Evolutionary conservation across 805 yeast genomes (phyloP), one percentile per base, ranked within the genome.

Genomic region (Huiozyma sinensis): DNA sequence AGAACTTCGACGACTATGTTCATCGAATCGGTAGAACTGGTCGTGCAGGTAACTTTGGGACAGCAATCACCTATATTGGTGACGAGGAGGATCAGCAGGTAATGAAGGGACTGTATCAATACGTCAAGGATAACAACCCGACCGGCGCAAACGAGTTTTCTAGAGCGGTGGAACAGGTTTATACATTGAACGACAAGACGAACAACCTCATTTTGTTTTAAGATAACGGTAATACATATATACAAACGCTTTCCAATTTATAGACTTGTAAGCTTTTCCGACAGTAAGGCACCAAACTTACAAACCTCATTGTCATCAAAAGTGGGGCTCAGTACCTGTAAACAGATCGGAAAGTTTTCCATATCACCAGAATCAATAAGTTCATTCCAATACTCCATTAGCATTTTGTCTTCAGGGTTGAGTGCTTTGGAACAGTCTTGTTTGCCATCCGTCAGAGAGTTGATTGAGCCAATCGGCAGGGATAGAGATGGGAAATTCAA

Each of bases 21-120:
- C 98, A 90, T 64, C 73, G 97, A 57, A 82, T 90, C 41, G 98
- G 98, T 45, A 79, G 98, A 65, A 90, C 98, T 0, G 98, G 97
- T 34, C 76, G 98, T 62, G 97, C 95, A 0, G 97, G 97, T 0
- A 77, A 75, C 39, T 59, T 58, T 6, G 98, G 98, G 38, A 69
- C 73, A 7, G 82, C 95, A 5, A 68, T 80, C 9, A 83, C 96
- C 0, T 83, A 85, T 50, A 60, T 88, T 49, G 77, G 75, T 44
- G 72, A 71, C 9, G 71, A 70, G 4, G 89, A 83, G 52, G 67
- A 65, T 41, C 61, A 64, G 10, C 73, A 66, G 1, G 64, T 78
- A 1, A 69, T 82, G 43, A 60, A 63, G 43, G 80, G 73, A 27
- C 44, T 62, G 9, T 49, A 47, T 39, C 50, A 53, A 9, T 60